Base-by-base conservation (phyloP, 2,329 filamentous ascomycete genomes). In the Trichoderma citrinoviride region DNA sequence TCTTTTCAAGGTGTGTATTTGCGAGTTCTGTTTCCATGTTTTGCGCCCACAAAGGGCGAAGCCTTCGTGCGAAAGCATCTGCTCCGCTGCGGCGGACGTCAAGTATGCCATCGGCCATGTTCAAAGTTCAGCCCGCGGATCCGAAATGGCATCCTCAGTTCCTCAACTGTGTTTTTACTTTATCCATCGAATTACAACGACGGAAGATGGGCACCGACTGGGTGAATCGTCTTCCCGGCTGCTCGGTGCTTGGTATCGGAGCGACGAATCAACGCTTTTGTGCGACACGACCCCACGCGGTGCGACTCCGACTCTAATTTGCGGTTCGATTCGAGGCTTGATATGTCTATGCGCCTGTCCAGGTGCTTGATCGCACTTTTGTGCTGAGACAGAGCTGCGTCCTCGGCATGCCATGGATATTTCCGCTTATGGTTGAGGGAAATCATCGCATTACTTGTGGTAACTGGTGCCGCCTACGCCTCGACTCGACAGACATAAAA, bases 201-300 rank as follows among this genome's bases (percentile, higher is more conserved):
- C 14, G 40, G n/a, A 44, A 37, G 37, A 25, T 23, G 49, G 23
- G 53, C 27, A 5, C 7, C 47, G 25, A 61, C 50, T 53, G n/a
- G n/a, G 25, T 19, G 14, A 25, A 14, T 43, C 49, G 46, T 33
- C 21, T 27, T 41, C 47, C 41, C 40, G 58, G 46, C 33, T 14
- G 33, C 21, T 17, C n/a, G 37, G 17, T 61, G 27, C 50, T 21
- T 21, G 33, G 10, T 41, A 25, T 40, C 55, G 33, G 53, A 27
- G 37, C 37, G 46, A 41, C 50, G n/a, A 25, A 54, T 49, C 23
- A 41, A 27, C 63, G 25, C 60, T 43, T 25, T n/a, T 55, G 61
- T 66, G 61, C 65, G 61, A 66, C 65, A 56, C 23, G 56, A 60
- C 23, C 54, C 46, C 19, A n/a, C 47, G 61, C 54, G 33, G 61